A percentile compares a stretch with the other conserved stretches of the same genome.
phyloP scores from a whole-genome alignment of 805 yeast species.

The Vanderwaltozyma tropicalis region DNA sequence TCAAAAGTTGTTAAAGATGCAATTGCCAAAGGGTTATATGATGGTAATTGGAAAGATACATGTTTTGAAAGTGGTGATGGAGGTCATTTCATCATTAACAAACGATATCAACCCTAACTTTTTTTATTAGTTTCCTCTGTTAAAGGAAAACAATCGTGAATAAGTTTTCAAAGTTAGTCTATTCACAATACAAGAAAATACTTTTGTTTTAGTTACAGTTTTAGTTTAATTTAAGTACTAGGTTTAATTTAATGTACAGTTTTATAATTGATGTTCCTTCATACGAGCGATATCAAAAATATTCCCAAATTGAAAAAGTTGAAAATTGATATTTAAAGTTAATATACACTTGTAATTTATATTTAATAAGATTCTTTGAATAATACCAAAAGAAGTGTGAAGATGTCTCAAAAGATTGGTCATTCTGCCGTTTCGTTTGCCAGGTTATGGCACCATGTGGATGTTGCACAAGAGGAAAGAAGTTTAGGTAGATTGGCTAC shows the following conservation, averaged over 20 bases:
- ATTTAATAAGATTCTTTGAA: too few species aligned
- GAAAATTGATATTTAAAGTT: background rate
- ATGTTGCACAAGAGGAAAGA: slow-evolving; percentile 71
- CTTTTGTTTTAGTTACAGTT: too few species aligned
- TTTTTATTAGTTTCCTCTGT: background rate
- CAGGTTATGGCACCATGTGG: slow-evolving; percentile 92
- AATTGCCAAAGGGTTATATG: slow-evolving; percentile 25
- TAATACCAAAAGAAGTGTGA: background rate
- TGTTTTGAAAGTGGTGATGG: slow-evolving; percentile 27
- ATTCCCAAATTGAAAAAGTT: background rate
- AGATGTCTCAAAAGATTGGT: slow-evolving; percentile 30
- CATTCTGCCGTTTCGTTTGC: slow-evolving; percentile 67
- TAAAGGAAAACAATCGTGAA: too few species aligned
- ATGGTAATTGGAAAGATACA: slow-evolving; percentile 30
- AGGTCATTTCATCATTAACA: slow-evolving; percentile 23
- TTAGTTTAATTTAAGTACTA: too few species aligned
- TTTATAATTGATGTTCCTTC: too few species aligned
- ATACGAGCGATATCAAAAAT: too few species aligned
- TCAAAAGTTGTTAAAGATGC: slow-evolving; percentile 31
- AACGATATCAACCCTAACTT: slow-evolving; percentile 1
- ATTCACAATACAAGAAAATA: too few species aligned
- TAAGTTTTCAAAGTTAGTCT: too few species aligned
- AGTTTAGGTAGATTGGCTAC: slow-evolving; percentile 90
- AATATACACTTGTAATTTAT: background rate
- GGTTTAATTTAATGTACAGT: too few species aligned